Evolutionary conservation across 2,329 filamentous ascomycete genomes (phyloP).

Genomic region (Daldinia sp.): DNA sequence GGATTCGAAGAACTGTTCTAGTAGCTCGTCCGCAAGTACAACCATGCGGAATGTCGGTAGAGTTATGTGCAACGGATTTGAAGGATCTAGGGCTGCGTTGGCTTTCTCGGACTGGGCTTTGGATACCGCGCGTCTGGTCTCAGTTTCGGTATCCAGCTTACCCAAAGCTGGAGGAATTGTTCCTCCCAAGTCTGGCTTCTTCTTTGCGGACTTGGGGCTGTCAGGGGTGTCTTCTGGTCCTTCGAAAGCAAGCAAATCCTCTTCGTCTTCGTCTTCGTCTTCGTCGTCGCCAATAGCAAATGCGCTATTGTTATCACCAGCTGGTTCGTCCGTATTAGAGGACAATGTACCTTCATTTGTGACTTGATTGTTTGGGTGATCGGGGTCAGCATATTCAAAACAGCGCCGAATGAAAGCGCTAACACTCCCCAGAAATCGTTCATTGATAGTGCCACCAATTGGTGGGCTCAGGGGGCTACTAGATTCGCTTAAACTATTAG

Average conservation of each 20-base stretch:
- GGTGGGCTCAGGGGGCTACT: constrained; percentile 51
- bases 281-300: constrained; percentile 77
- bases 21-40: constrained; percentile 90
- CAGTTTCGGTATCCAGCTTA: constrained; percentile 40
- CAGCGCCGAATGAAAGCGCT: constrained; percentile 95
- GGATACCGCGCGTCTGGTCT: constrained; percentile 54
- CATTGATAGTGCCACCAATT: constrained; percentile 72
- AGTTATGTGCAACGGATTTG: constrained; percentile 93
- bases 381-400: constrained; percentile 97
- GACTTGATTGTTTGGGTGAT: constrained; percentile 71
- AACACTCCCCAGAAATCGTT: constrained; percentile 89
- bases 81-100: constrained; percentile 90
- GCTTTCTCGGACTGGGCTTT: constrained; percentile 78
- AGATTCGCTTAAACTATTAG: constrained; percentile 54
- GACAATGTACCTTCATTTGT: constrained; percentile 33
- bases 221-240: constrained; percentile 53
- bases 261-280: constrained; percentile 55
- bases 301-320: constrained; percentile 55
- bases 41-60: constrained; percentile 99
- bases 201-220: constrained; percentile 55
- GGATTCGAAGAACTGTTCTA: constrained; percentile 97
- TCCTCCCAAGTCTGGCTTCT: constrained; percentile 53
- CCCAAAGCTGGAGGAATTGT: constrained; percentile 44
- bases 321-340: constrained; percentile 40
- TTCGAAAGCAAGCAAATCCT: constrained; percentile 69